Percentiles rank a stretch among this genome's conserved stretches.
These are phyloP conservation scores for Pilaira anomala DNA, from an alignment of 192 early-diverging fungal species.

Conservation along the genomic window DNA sequence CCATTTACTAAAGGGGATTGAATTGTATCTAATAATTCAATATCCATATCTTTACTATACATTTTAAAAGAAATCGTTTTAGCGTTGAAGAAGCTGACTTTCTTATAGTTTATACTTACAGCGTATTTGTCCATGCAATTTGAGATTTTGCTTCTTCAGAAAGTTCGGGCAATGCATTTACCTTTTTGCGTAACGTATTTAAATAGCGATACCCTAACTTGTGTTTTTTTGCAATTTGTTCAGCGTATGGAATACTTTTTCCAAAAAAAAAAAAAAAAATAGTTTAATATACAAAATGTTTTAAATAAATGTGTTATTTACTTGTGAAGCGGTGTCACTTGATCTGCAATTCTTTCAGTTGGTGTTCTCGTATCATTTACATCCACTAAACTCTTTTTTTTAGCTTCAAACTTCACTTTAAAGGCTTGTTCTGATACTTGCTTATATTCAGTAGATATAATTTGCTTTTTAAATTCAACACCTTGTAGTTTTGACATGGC, in stretches of 20 bases:
- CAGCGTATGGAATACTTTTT: constrained; percentile 45
- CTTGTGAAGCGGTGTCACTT: constrained; percentile 69
- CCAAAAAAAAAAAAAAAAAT: background rate
- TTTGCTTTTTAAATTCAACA: constrained; percentile 14
- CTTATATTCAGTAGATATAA: constrained; percentile 11
- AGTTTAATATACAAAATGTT: no score
- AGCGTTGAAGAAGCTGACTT: no score
- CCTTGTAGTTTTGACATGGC: constrained; percentile 18
- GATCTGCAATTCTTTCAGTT: constrained; percentile 60
- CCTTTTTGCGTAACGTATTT: constrained; percentile 15
- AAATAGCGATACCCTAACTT: constrained; percentile 11
- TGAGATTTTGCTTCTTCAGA: constrained; percentile 9
- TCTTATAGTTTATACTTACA: constrained; percentile 15
- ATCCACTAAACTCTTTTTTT: background rate
- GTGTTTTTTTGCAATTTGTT: constrained; percentile 55
- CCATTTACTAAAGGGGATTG: constrained; percentile 57
- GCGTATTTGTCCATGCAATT: constrained; percentile 37
- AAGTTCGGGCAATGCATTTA: constrained; percentile 12
- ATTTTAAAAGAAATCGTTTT: background rate
- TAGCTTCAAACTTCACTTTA: background rate
- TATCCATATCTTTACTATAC: constrained; percentile 15
- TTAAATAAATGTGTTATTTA: no score
- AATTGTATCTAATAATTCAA: constrained; percentile 31
- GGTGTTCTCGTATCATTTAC: constrained; percentile 43
- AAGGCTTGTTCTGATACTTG: constrained; percentile 15